These are phyloP conservation scores for Malus hybrid DNA, from an alignment of 331 rosid genomes.

Conservation along the genomic window DNA sequence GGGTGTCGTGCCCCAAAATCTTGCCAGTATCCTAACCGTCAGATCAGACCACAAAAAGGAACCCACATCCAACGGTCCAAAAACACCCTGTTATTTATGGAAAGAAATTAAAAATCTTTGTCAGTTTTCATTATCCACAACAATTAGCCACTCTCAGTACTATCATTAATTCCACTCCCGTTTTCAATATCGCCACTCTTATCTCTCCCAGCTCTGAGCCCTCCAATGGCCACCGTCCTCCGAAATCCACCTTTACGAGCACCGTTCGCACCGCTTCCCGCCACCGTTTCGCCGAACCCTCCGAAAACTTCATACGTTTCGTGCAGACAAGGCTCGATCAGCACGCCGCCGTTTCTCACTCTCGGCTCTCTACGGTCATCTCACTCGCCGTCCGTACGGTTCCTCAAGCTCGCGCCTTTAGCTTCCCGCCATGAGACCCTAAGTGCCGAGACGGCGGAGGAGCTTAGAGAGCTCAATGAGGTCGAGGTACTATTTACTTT, in stretches of 20 bases:
- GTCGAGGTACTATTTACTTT: slow-evolving; percentile 19
- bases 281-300: not conserved
- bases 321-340: not conserved
- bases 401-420: slow-evolving; percentile 16
- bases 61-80: not conserved
- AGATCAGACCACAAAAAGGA: not conserved
- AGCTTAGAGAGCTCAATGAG: slow-evolving; percentile 12
- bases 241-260: slow-evolving; percentile 1
- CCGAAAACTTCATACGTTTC: not conserved
- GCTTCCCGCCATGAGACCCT: slow-evolving; percentile 24
- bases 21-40: not conserved
- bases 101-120: not conserved
- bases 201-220: not conserved
- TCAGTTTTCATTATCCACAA: not conserved
- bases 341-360: slow-evolving; percentile 1
- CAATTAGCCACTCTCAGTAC: not conserved
- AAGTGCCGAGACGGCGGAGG: slow-evolving; percentile 14
- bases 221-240: slow-evolving; percentile 10
- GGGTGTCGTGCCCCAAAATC: not conserved
- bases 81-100: not conserved
- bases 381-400: slow-evolving; percentile 18
- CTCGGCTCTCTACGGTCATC: slow-evolving; percentile 12
- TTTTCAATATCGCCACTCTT: slow-evolving; percentile 1
- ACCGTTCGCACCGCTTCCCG: not conserved
- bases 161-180: not conserved